Percentiles rank a stretch among this genome's conserved stretches.
Conservation (phyloP, 2,329 filamentous ascomycete genomes). For the Fusarium oxysporum region DNA sequence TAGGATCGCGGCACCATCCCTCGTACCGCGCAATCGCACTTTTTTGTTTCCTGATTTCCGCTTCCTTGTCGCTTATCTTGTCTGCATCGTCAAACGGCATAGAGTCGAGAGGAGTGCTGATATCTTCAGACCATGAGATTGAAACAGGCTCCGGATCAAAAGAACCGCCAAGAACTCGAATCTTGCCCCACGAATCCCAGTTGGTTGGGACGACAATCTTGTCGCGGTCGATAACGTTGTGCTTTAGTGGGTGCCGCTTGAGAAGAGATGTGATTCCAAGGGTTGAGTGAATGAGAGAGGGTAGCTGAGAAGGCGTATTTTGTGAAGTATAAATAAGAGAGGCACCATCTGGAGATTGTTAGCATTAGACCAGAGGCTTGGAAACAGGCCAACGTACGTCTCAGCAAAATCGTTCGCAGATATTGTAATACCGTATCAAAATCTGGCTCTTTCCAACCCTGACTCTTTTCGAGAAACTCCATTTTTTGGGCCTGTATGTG, state of each 20-base stretch:
- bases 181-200: slow-evolving; percentile 99
- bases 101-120: slow-evolving; percentile 66
- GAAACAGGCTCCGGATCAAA: slow-evolving; percentile 93
- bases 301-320: slow-evolving; percentile 80
- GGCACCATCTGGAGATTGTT: slow-evolving; percentile 72
- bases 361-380: slow-evolving; percentile 18
- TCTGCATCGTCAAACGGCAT: slow-evolving; percentile 36
- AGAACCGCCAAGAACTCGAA: slow-evolving; percentile 87
- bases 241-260: slow-evolving; percentile 81
- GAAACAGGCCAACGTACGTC: slow-evolving; percentile 66
- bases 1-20: slow-evolving; percentile 81
- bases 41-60: slow-evolving; percentile 52
- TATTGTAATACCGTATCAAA: slow-evolving; percentile 97
- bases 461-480: slow-evolving; percentile 87
- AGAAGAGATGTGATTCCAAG: slow-evolving; percentile 87
- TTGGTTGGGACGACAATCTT: slow-evolving; percentile 95
- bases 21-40: slow-evolving; percentile 81
- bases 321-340: slow-evolving; percentile 88
- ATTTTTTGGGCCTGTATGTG: slow-evolving; percentile 80
- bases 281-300: slow-evolving; percentile 84
- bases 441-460: slow-evolving; percentile 94
- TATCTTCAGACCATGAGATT: slow-evolving; percentile 86
- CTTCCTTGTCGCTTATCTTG: slow-evolving; percentile 40
- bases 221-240: slow-evolving; percentile 92
- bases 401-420: slow-evolving; percentile 87